Conservation (phyloP, 2,329 filamentous ascomycete species). For the Dryadomyces quercivorus region DNA sequence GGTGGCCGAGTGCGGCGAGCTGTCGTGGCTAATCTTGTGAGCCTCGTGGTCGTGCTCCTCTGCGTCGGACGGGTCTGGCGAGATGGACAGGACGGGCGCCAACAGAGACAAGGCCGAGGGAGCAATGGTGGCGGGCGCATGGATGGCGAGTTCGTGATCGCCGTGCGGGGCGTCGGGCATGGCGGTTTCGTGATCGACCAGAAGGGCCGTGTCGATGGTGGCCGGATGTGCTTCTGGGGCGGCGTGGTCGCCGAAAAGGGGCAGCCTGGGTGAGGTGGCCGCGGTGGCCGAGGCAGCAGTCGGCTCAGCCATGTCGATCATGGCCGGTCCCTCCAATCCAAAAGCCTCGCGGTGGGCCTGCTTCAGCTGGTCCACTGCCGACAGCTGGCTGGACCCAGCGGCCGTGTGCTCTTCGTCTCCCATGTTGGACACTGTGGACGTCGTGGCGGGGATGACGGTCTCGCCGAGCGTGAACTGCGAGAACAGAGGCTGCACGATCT, state of each 20-base stretch:
- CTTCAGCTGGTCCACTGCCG: neutral
- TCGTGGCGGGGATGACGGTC: neutral
- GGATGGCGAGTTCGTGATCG: neutral
- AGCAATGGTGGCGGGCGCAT: conserved; percentile 2
- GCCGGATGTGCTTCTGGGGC: neutral
- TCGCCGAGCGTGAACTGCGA: neutral
- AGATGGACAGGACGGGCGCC: neutral
- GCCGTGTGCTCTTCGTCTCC: too few species aligned
- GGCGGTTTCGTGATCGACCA: neutral
- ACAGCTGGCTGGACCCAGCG: neutral
- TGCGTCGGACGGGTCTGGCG: neutral
- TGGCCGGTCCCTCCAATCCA: neutral
- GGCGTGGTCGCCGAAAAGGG: neutral
- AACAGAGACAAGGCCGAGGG: conserved; percentile 5
- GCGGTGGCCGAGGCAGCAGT: neutral
- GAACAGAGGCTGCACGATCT: neutral
- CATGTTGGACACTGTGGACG: neutral
- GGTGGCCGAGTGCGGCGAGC: neutral
- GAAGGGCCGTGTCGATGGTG: neutral
- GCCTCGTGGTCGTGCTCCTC: neutral
- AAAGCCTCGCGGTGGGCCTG: neutral
- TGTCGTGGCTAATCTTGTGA: neutral
- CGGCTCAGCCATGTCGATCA: neutral
- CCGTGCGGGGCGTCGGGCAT: neutral
- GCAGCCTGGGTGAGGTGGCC: neutral